Evolutionary conservation across 306 rosid genomes (phyloP).

Genomic region (Ceratonia siliqua): DNA sequence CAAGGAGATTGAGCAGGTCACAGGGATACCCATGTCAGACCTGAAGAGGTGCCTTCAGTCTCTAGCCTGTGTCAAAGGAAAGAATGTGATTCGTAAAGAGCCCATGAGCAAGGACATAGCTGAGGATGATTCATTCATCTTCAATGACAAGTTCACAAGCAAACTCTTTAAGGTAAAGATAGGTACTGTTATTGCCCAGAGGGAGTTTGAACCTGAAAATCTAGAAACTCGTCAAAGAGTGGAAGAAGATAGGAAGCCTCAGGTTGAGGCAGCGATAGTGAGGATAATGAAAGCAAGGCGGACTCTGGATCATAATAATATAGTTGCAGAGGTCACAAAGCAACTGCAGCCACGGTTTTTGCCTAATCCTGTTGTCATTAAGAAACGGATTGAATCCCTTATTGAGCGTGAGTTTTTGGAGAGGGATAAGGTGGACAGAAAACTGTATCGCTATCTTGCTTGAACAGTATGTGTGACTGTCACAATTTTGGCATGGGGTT

Average conservation of each 20-base stretch:
- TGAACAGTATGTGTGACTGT: slow-evolving; percentile 9
- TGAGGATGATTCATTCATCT: slow-evolving; percentile 50
- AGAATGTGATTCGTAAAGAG: slow-evolving; percentile 56
- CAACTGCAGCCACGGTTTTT: slow-evolving; percentile 58
- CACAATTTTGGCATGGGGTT: too few species aligned
- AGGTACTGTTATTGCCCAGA: slow-evolving; percentile 62
- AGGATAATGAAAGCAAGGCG: slow-evolving; percentile 60
- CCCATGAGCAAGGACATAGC: slow-evolving; percentile 66
- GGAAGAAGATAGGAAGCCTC: slow-evolving; percentile 63
- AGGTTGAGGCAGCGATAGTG: slow-evolving; percentile 64
- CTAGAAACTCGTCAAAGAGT: slow-evolving; percentile 61
- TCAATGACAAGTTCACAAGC: slow-evolving; percentile 60
- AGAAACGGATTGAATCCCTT: slow-evolving; percentile 61
- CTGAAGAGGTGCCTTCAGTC: slow-evolving; percentile 65
- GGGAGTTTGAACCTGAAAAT: slow-evolving; percentile 61
- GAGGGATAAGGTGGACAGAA: slow-evolving; percentile 59
- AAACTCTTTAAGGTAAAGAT: slow-evolving; percentile 59
- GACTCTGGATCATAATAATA: slow-evolving; percentile 53
- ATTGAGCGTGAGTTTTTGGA: slow-evolving; percentile 61
- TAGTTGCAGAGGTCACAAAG: slow-evolving; percentile 62
- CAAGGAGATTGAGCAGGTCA: slow-evolving; percentile 61
- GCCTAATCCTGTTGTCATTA: slow-evolving; percentile 55
- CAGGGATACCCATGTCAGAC: slow-evolving; percentile 47
- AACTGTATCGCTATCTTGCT: slow-evolving; percentile 58
- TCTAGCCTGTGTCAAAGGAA: slow-evolving; percentile 56